Conservation (phyloP, 441 rosid species). For the Gossypium gossypioides region DNA sequence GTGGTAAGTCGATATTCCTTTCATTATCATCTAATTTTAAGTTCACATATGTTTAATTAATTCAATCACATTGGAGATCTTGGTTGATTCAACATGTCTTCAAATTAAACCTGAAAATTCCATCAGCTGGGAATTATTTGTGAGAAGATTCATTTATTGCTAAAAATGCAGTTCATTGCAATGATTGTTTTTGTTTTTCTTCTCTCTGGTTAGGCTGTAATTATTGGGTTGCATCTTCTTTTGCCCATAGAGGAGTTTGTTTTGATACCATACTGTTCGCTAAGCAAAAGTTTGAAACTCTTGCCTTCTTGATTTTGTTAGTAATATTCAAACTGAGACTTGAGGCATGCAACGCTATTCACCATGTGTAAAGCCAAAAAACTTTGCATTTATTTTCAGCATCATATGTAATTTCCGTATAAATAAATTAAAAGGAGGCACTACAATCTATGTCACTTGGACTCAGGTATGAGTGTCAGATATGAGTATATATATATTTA, state of each 20-base stretch:
- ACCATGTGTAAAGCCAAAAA: not conserved
- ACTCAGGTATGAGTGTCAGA: not conserved
- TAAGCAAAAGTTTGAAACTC: not conserved
- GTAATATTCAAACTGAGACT: not conserved
- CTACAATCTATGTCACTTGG: not conserved
- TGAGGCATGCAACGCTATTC: not conserved
- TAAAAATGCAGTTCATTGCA: not conserved
- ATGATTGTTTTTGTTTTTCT: not conserved
- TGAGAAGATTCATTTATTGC: not conserved
- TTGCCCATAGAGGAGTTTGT: not conserved
- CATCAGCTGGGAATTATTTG: not conserved
- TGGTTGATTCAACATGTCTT: not conserved
- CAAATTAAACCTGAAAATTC: not conserved
- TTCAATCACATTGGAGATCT: not conserved
- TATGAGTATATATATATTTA: not conserved
- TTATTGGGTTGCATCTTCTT: not conserved
- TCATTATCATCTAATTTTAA: not conserved
- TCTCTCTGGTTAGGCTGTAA: not conserved
- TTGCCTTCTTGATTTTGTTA: not conserved
- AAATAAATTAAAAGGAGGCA: not conserved
- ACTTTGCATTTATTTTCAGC: not conserved
- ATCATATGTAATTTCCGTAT: not conserved
- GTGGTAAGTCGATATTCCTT: conserved; percentile 53
- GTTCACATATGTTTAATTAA: not conserved
- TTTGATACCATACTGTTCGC: not conserved